Base-by-base conservation (phyloP, 495 filamentous ascomycete species). In the Clavariopsis aquatica region DNA sequence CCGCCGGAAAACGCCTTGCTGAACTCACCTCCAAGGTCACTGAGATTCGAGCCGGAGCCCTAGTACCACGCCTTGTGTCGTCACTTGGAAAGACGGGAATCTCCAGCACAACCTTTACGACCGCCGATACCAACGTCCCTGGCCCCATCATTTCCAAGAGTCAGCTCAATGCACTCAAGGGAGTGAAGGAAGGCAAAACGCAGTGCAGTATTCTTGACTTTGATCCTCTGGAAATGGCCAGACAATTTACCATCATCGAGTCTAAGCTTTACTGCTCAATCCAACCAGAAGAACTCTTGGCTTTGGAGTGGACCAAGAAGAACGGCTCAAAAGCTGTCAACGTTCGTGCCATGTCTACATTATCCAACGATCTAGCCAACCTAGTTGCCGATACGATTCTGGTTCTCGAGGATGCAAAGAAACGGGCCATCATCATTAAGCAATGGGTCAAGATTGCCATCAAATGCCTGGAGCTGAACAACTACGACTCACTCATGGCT, bases 391-490 rank as follows among this genome's bases (percentile, higher is more conserved):
- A 98, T 74, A 96, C 89, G 1, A 96, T 98, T 67, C 84, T 99
- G 15, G 84, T 88, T 55, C 80, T 88, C 27, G 84, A 91, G 52
- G 95, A 98, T 75, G 85, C 87, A 13, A 98, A 97, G 81, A 95
- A 91, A 78, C 85, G 95, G 34, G 94, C 95, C 1, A 73, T 81
- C 1, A 86, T 92, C 49, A 94, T 99, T 79, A 98, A 99, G 79
- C 92, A 97, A 69, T 99, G 95, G 95, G 90, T 96, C 57, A 99
- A 99, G 80, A 89, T 98, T 64, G 89, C 91, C 1, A 86, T 88
- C 72, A 89, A 88, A 64, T 96, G 92, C 70, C 79, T 95, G 12
- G 87, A 91, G 64, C 81, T 99, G 8, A 89, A 92, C 76, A 99
- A 99, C 77, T 99, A 98, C 73, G 93, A 98, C 71, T 90, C 91